A percentile compares a stretch with the other conserved stretches of the same genome.
phyloP scores from a whole-genome alignment of 164 flowering plant genomes.

The Kalanchoe fedtschenkoi region DNA sequence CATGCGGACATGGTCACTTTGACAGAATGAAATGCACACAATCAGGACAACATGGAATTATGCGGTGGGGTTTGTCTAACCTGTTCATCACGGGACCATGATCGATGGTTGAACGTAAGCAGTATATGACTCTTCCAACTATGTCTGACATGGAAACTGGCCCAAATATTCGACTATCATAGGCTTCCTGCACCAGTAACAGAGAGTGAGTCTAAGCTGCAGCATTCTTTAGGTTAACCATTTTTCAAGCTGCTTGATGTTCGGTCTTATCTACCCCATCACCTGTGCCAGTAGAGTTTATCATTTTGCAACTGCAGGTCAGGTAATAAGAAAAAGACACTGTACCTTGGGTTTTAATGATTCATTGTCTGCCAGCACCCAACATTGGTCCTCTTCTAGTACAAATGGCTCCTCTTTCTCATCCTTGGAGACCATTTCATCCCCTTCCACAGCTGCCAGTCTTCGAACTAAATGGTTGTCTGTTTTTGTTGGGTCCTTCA shows the following conservation, averaged over 20 bases:
- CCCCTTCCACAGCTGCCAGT: constrained; percentile 84
- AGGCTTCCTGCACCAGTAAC: constrained; percentile 60
- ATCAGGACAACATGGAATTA: not conserved
- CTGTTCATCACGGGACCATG: constrained; percentile 93
- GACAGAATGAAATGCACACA: not conserved
- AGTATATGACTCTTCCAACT: constrained; percentile 81
- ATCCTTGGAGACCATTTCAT: constrained; percentile 81
- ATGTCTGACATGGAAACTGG: constrained; percentile 66
- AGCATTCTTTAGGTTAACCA: too few species aligned
- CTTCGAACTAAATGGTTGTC: constrained; percentile 67
- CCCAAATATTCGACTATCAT: constrained; percentile 87
- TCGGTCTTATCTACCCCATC: not conserved
- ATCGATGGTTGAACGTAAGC: constrained; percentile 68
- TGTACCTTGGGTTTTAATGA: constrained; percentile 74
- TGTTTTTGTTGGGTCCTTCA: constrained; percentile 68
- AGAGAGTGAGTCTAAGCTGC: not conserved
- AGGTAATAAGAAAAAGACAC: constrained; percentile 3
- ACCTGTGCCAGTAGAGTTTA: not conserved
- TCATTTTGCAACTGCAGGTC: not conserved
- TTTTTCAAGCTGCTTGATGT: not conserved
- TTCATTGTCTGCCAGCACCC: constrained; percentile 89
- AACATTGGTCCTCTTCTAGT: constrained; percentile 76
- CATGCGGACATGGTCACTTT: not conserved
- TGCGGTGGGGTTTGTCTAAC: constrained; percentile 16
- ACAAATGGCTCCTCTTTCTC: constrained; percentile 81